A percentile compares a stretch with the other conserved stretches of the same genome.
Evolutionary conservation across 2,329 filamentous ascomycete species (phyloP).

Genomic region (Diplodia seriata): DNA sequence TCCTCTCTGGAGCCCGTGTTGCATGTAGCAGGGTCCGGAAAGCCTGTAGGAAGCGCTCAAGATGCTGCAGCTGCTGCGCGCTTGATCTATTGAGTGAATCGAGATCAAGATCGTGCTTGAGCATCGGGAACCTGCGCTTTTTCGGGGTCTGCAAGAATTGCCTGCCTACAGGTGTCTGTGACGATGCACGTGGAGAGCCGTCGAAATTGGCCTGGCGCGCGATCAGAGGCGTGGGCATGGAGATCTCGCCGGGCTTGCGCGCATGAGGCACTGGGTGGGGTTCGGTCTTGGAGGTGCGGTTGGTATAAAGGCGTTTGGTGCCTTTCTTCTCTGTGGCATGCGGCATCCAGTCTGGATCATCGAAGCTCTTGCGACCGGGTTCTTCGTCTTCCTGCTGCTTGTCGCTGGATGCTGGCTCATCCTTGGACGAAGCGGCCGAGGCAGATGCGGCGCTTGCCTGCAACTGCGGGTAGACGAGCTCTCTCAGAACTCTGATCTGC

Average conservation of each 20-base stretch:
- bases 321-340: constrained; percentile 36
- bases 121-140: constrained; percentile 1
- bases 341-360: constrained; percentile 47
- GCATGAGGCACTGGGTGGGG: neutral
- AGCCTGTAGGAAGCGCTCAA: constrained; percentile 8
- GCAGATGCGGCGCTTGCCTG: neutral
- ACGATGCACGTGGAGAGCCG: neutral
- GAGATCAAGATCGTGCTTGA: neutral
- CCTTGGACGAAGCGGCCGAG: neutral
- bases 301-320: constrained; percentile 45
- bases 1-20: constrained; percentile 34
- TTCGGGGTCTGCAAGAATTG: constrained; percentile 18
- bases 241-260: constrained; percentile 28
- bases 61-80: neutral
- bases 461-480: constrained; percentile 38
- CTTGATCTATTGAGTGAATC: neutral
- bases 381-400: neutral
- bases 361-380: neutral
- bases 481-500: constrained; percentile 49
- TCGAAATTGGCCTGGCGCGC: neutral
- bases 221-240: constrained; percentile 18
- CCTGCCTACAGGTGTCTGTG: neutral
- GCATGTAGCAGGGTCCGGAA: constrained; percentile 43
- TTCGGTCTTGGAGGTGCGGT: constrained; percentile 38
- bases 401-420: neutral